phyloP scores from a whole-genome alignment of 2,329 filamentous ascomycete species.

The Diaporthe capsici region DNA sequence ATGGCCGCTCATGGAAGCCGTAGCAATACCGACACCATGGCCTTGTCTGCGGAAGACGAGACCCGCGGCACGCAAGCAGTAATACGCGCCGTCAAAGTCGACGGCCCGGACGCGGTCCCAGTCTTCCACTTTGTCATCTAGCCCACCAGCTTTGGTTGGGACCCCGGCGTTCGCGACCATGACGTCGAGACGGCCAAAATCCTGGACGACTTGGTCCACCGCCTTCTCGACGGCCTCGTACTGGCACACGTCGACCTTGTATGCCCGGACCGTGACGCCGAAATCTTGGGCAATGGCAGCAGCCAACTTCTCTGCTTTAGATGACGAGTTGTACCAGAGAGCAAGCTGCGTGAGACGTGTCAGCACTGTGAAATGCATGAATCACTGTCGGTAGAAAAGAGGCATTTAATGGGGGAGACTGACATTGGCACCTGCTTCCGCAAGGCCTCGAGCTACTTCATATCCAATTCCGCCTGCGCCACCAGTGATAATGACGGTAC shows the following conservation, averaged over 20 bases:
- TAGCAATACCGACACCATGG: constrained; percentile 53
- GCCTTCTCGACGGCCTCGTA: constrained; percentile 48
- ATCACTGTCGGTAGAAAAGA: neutral
- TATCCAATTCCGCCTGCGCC: neutral
- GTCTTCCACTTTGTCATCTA: constrained; percentile 50
- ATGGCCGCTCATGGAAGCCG: constrained; percentile 53
- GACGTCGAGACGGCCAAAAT: constrained; percentile 53
- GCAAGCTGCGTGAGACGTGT: constrained; percentile 42
- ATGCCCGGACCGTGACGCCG: constrained; percentile 42
- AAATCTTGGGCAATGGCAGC: constrained; percentile 42
- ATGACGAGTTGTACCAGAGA: constrained; percentile 44
- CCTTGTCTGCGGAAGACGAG: constrained; percentile 52
- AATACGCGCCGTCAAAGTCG: constrained; percentile 53
- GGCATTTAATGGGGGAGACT: neutral
- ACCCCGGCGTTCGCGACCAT: constrained; percentile 54
- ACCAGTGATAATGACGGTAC: neutral
- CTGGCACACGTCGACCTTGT: constrained; percentile 42
- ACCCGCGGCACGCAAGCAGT: constrained; percentile 52
- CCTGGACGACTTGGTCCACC: constrained; percentile 48
- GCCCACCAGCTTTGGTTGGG: constrained; percentile 50
- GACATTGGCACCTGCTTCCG: neutral
- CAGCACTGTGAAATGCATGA: neutral
- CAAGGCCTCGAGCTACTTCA: neutral
- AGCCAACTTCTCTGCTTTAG: constrained; percentile 41
- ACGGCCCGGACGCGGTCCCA: constrained; percentile 49